Conservation (phyloP, 2,329 filamentous ascomycete species). For the Albifimbria verrucaria region DNA sequence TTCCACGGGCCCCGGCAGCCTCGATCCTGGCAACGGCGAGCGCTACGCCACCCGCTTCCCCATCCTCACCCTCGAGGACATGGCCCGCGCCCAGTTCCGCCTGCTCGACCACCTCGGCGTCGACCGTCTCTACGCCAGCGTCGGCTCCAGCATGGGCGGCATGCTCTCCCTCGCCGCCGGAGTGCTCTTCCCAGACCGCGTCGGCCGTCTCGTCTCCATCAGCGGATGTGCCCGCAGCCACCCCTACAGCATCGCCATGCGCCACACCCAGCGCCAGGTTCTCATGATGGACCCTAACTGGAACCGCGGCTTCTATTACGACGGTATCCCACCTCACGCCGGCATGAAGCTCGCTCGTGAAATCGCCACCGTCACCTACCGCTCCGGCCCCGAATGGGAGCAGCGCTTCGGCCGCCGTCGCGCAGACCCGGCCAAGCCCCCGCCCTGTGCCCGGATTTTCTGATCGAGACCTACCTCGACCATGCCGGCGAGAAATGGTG, state of each 20-base stretch:
- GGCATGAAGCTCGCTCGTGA: conserved; percentile 98
- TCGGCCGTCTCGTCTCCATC: conserved; percentile 81
- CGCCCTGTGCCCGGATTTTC: conserved; percentile 96
- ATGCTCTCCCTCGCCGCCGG: conserved; percentile 95
- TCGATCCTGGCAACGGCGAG: conserved; percentile 84
- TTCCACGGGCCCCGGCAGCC: conserved; percentile 83
- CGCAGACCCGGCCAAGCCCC: conserved; percentile 81
- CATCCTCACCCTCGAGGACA: conserved; percentile 92
- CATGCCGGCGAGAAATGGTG: conserved; percentile 99
- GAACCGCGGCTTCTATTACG: conserved; percentile 94
- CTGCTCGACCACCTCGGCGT: conserved; percentile 79
- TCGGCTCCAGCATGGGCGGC: conserved; percentile 95
- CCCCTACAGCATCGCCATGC: conserved; percentile 98
- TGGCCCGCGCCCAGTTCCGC: conserved; percentile 93
- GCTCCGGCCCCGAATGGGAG: conserved; percentile 97
- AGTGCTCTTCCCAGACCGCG: conserved; percentile 75
- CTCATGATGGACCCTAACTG: conserved; percentile 99
- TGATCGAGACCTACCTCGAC: conserved; percentile 97
- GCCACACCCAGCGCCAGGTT: conserved; percentile 94
- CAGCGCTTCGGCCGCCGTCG: conserved; percentile 84
- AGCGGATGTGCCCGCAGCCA: conserved; percentile 92
- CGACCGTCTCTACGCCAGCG: conserved; percentile 78
- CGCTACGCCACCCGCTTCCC: conserved; percentile 93
- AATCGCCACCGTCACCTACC: conserved; percentile 96
- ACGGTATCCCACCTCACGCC: conserved; percentile 80